These are phyloP conservation scores for Kockiozyma suomiensis DNA, from an alignment of 805 yeast genomes.

Conservation along the genomic window DNA sequence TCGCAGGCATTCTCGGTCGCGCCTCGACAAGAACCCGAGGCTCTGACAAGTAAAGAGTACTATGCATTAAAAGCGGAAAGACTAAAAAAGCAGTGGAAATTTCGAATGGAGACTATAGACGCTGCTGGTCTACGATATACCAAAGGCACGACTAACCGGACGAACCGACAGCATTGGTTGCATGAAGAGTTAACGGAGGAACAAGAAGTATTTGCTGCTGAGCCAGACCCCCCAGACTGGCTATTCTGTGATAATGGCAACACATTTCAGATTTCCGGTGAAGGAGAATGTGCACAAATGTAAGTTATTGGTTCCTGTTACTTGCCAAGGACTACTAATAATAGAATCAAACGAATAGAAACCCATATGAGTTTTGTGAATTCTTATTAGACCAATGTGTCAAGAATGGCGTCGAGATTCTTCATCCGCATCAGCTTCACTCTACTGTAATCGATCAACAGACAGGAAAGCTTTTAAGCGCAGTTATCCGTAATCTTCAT, in stretches of 20 bases:
- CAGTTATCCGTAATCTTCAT: conserved; percentile 15
- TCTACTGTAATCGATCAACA: conserved; percentile 1
- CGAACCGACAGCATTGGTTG: background rate
- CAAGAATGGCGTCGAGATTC: conserved; percentile 25
- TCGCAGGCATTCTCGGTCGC: conserved; percentile 33
- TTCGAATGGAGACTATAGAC: background rate
- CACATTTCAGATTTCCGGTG: conserved; percentile 25
- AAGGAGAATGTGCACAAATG: conserved; percentile 32
- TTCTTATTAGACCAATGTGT: conserved; percentile 27
- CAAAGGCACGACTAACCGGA: background rate
- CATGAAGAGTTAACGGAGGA: conserved; percentile 15
- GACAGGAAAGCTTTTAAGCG: conserved; percentile 12
- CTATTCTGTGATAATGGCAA: conserved; percentile 26
- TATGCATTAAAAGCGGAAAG: conserved; percentile 2
- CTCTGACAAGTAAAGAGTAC: conserved; percentile 1
- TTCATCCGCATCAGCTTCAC: conserved; percentile 24
- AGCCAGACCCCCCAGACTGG: conserved; percentile 29
- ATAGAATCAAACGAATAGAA: too few species aligned
- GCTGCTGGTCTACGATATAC: background rate
- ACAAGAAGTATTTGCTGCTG: conserved; percentile 13
- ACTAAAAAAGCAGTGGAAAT: conserved; percentile 6
- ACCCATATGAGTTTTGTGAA: conserved; percentile 30
- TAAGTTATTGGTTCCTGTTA: background rate
- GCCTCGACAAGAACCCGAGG: conserved; percentile 10
- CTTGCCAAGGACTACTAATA: too few species aligned